These are phyloP conservation scores for Fragilariopsis cylindrus DNA, from an alignment of 108 stramenopile species.

Conservation along the genomic window DNA sequence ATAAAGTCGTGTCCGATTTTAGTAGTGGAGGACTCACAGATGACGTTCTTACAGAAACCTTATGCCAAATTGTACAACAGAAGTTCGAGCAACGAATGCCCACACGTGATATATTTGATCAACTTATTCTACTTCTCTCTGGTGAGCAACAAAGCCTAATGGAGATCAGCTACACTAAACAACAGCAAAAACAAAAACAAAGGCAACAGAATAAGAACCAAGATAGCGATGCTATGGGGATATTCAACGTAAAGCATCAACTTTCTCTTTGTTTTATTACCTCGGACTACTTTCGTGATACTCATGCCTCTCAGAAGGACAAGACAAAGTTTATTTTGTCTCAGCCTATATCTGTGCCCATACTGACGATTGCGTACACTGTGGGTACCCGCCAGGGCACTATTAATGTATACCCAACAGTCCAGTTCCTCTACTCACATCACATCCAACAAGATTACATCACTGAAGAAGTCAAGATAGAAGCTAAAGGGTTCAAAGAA, in stretches of 20 bases:
- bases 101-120: conserved; percentile 27
- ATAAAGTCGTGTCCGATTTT: conserved; percentile 6
- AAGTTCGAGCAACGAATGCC: conserved; percentile 34
- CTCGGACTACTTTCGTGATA: conserved; percentile 26
- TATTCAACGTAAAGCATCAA: conserved; percentile 34
- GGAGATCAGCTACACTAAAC: conserved; percentile 42
- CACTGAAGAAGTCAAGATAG: conserved; percentile 14
- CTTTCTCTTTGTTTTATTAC: conserved; percentile 11
- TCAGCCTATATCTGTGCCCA: conserved; percentile 26
- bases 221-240: conserved; percentile 38
- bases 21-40: neutral
- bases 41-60: neutral
- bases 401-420: conserved; percentile 34
- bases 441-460: conserved; percentile 25
- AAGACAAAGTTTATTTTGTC: conserved; percentile 22
- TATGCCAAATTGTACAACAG: conserved; percentile 31
- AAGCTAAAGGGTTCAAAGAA: conserved; percentile 14
- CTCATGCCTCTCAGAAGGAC: conserved; percentile 22
- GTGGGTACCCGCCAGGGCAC: conserved; percentile 1
- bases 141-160: conserved; percentile 40
- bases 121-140: conserved; percentile 29
- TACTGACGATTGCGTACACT: conserved; percentile 16
- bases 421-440: conserved; percentile 39
- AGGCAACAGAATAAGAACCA: conserved; percentile 41
- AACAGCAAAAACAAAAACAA: conserved; percentile 42